phyloP scores from a whole-genome alignment of 2,329 filamentous ascomycete genomes.

The Penicillium sp. region DNA sequence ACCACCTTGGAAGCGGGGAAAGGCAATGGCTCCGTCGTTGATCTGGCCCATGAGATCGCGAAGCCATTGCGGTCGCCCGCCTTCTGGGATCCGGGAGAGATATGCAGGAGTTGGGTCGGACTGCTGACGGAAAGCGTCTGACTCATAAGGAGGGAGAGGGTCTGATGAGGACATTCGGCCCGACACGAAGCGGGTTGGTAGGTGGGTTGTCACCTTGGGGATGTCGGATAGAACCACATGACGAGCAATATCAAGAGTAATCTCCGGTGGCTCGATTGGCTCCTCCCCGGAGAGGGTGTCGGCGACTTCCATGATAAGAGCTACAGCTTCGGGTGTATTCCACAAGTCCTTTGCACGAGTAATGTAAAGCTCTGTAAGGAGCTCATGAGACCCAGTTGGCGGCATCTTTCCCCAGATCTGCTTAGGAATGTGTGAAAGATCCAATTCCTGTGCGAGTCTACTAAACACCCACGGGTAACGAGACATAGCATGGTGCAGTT shows the following conservation, averaged over 20 bases:
- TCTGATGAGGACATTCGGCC: conserved; percentile 73
- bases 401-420: conserved; percentile 78
- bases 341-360: conserved; percentile 76
- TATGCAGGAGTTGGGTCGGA: conserved; percentile 35
- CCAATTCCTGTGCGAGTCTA: conserved; percentile 74
- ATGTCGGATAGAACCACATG: conserved; percentile 77
- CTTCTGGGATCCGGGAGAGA: conserved; percentile 31
- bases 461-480: conserved; percentile 81
- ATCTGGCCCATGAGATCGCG: conserved; percentile 37
- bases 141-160: conserved; percentile 68
- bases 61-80: conserved; percentile 35
- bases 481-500: conserved; percentile 67
- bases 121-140: conserved; percentile 37
- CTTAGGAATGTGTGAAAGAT: conserved; percentile 71
- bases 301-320: conserved; percentile 68
- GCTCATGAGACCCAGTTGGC: conserved; percentile 61
- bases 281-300: conserved; percentile 50
- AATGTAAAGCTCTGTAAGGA: conserved; percentile 74
- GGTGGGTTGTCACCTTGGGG: conserved; percentile 65
- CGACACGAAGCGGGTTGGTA: conserved; percentile 65
- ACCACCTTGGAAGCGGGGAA: conserved; percentile 22
- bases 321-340: conserved; percentile 71
- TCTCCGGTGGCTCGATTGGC: conserved; percentile 45
- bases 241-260: conserved; percentile 62
- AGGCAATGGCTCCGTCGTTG: conserved; percentile 30